Base-by-base conservation (phyloP, 306 rosid species). In the Cyamopsis tetragonoloba region DNA sequence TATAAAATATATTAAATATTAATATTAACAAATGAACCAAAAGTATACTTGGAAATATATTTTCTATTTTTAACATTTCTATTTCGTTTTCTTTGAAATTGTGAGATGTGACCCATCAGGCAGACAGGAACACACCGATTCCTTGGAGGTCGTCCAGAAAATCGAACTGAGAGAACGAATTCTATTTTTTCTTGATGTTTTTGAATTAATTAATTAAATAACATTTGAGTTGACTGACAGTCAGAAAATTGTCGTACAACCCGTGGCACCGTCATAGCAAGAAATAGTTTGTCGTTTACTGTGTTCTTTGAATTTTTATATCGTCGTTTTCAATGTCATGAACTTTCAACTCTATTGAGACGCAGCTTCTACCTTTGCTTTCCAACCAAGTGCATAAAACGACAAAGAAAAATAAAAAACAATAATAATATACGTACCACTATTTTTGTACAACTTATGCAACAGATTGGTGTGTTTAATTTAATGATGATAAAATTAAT, bases 381-480 rank as follows among this genome's bases (percentile, higher is more conserved):
- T 27, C 8, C 7, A 10, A 15, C 7, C 57, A 22, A 27, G 1
- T 5, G 18, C 22, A 35, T 37, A 7, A 62, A 28, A 77, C 70
- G 78, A 72, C 78, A 78, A 59, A 10, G 2, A 56, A 62, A 70
- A 46, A n/a, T n/a, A n/a, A n/a, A n/a, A n/a, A n/a, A n/a, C n/a
- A n/a, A n/a, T n/a, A n/a, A n/a, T n/a, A n/a, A n/a, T n/a, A n/a
- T n/a, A n/a, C n/a, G n/a, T n/a, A n/a, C n/a, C n/a, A n/a, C n/a
- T n/a, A n/a, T n/a, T n/a, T n/a, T n/a, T n/a, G n/a, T n/a, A n/a
- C n/a, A n/a, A n/a, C n/a, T n/a, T n/a, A n/a, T n/a, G n/a, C n/a
- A n/a, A n/a, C n/a, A n/a, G n/a, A n/a, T n/a, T n/a, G n/a, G n/a
- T n/a, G n/a, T n/a, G n/a, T n/a, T n/a, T n/a, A n/a, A n/a, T n/a